Evolutionary conservation across 768 basidiomycete species (phyloP).

Genomic region (Dendrothele bispora): DNA sequence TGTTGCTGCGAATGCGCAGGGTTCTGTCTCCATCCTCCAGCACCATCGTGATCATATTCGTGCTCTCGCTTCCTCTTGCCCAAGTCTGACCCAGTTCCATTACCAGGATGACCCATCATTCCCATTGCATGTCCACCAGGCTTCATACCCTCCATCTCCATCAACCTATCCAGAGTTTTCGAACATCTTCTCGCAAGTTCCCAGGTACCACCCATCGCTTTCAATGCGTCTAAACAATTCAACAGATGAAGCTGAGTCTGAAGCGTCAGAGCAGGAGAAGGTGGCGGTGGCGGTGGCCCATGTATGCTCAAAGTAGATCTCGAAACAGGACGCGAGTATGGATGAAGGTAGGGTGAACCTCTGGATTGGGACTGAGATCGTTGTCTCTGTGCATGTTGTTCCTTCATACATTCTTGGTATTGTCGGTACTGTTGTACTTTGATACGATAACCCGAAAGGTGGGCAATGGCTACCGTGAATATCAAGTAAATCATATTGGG

Average conservation of each 20-base stretch:
- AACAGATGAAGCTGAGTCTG: conserved; percentile 27
- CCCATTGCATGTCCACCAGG: no score
- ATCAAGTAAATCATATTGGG: conserved; percentile 7
- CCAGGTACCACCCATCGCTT: conserved; percentile 26
- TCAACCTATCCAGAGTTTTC: conserved; percentile 23
- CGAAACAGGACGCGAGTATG: background rate
- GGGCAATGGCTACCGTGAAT: conserved; percentile 13
- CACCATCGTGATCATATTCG: no score
- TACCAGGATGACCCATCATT: no score
- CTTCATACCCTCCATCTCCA: conserved; percentile 22
- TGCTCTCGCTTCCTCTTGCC: no score
- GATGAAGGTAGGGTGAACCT: background rate
- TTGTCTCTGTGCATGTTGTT: background rate
- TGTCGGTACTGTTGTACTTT: conserved; percentile 11
- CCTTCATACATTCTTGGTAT: background rate
- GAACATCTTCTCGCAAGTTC: conserved; percentile 25
- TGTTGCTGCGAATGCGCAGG: no score
- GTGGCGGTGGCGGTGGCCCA: background rate
- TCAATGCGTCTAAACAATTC: conserved; percentile 28
- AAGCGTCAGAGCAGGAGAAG: conserved; percentile 18
- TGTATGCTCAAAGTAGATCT: no score
- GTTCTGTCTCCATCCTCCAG: no score
- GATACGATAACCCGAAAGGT: conserved; percentile 14
- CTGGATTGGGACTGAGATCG: no score
- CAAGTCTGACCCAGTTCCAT: no score